Evolutionary conservation across 2,329 filamentous ascomycete genomes (phyloP), one percentile per base, ranked within the genome.

Genomic region (Phaeophleospora eucalypticola): DNA sequence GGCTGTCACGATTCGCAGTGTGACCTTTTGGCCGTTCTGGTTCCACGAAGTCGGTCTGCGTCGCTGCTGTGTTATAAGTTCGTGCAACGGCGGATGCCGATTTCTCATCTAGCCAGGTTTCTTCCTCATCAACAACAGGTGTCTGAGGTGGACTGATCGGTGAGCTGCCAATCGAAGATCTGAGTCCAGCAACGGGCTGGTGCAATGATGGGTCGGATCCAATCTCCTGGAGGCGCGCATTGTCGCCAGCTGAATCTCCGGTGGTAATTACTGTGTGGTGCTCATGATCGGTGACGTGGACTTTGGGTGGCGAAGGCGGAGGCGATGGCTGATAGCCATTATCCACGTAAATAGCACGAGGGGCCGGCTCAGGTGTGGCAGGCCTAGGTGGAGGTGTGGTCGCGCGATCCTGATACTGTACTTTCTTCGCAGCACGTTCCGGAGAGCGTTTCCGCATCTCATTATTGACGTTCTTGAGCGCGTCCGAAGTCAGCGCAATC

Each of bases 301-400:
- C 58, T n/a, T 65, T 54, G 17, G 72, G 72, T 46, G 88, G 88
- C 2, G 89, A 94, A 2, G 84, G 77, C 1, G 88, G 88, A 37
- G 89, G 89, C 27, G 89, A 93, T 61, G 80, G 93, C 65, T 96
- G 90, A 24, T 88, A 77, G 3, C 83, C 87, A n/a, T 78, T 79
- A 61, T 94, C 87, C 33, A 80, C 78, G 70, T 93, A 94, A 48
- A 75, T 53, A 9, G 66, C 64, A 42, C 58, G 63, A n/a, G 62
- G 59, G 40, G 41, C 43, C 27, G 45, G 43, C 40, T 49, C 50
- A 39, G 41, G 40, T 32, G 45, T 47, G 20, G 43, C 36, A 34
- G 49, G 44, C 18, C 12, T 39, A 41, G 39, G 48, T 33, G 50
- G 48, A 38, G 55, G 55, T 37, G 53, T 57, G 27, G 52, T 51